Evolutionary conservation across 2,329 filamentous ascomycete species (phyloP).

Genomic region (Aspergillus ochraceoroseus): DNA sequence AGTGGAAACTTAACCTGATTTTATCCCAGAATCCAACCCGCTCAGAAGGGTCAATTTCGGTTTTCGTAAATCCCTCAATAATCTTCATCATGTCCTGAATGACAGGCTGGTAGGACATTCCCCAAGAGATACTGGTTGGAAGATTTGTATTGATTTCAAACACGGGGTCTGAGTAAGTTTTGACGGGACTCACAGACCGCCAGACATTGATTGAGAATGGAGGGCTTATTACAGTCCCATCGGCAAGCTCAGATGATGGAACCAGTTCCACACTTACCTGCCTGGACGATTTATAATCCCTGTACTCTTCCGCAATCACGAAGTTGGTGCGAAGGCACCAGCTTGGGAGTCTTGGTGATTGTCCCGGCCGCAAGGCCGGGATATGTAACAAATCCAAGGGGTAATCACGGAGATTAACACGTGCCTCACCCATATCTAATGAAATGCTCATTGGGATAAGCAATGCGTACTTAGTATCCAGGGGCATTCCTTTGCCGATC

Average conservation of each 20-base stretch:
- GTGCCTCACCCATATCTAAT: constrained; percentile 83
- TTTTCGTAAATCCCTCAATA: constrained; percentile 94
- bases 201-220: constrained; percentile 81
- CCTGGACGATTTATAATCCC: constrained; percentile 72
- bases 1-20: constrained; percentile 89
- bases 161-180: constrained; percentile 89
- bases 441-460: constrained; percentile 85
- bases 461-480: constrained; percentile 83
- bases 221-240: constrained; percentile 53
- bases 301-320: constrained; percentile 89
- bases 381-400: constrained; percentile 88
- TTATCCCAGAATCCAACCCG: constrained; percentile 98
- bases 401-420: constrained; percentile 84
- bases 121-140: constrained; percentile 93
- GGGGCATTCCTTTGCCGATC: constrained; percentile 94
- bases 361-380: constrained; percentile 70
- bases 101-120: constrained; percentile 92
- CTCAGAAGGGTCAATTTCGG: constrained; percentile 88
- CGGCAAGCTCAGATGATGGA: constrained; percentile 58
- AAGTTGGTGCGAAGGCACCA: constrained; percentile 85
- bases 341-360: constrained; percentile 73
- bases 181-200: constrained; percentile 88
- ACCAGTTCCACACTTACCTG: constrained; percentile 79
- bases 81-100: constrained; percentile 99
- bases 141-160: constrained; percentile 90